phyloP scores from a whole-genome alignment of 345 rosid species.

The Firmiana major region DNA sequence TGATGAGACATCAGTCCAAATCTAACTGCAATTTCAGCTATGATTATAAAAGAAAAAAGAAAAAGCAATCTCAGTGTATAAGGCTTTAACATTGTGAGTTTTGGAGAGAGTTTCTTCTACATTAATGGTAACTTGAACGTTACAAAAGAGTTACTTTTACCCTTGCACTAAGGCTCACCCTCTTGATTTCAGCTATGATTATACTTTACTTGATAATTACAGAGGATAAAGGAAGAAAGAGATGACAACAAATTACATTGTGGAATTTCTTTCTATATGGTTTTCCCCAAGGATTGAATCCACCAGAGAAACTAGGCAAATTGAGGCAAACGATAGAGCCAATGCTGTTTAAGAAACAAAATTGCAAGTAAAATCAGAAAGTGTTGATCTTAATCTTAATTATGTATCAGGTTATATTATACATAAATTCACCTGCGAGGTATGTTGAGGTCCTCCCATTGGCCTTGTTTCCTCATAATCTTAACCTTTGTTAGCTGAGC shows the following conservation, averaged over 20 bases:
- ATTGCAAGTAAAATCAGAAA: neutral
- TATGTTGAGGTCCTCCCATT: conserved; percentile 60
- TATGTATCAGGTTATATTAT: neutral
- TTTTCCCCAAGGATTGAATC: conserved; percentile 71
- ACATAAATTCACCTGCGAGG: conserved; percentile 38
- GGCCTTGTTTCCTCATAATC: conserved; percentile 46
- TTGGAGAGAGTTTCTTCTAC: too few species aligned
- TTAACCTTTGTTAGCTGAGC: conserved; percentile 55
- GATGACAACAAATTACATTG: conserved; percentile 33
- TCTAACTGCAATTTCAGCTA: neutral
- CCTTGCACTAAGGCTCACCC: too few species aligned
- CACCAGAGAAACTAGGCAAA: conserved; percentile 78
- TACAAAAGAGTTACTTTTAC: too few species aligned
- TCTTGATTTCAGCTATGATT: neutral
- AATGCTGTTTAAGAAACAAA: conserved; percentile 42
- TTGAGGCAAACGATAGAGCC: conserved; percentile 73
- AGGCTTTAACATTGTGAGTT: too few species aligned
- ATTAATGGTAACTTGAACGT: too few species aligned
- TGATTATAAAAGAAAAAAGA: too few species aligned
- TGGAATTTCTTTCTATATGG: conserved; percentile 44
- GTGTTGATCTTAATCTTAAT: neutral
- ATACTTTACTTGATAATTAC: neutral
- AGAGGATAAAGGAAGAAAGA: conserved; percentile 3
- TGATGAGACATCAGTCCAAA: neutral
- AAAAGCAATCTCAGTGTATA: too few species aligned